A percentile compares a stretch with the other conserved stretches of the same genome.
These are phyloP conservation scores for Spathaspora girioi DNA, from an alignment of 805 yeast species.

Conservation along the genomic window DNA sequence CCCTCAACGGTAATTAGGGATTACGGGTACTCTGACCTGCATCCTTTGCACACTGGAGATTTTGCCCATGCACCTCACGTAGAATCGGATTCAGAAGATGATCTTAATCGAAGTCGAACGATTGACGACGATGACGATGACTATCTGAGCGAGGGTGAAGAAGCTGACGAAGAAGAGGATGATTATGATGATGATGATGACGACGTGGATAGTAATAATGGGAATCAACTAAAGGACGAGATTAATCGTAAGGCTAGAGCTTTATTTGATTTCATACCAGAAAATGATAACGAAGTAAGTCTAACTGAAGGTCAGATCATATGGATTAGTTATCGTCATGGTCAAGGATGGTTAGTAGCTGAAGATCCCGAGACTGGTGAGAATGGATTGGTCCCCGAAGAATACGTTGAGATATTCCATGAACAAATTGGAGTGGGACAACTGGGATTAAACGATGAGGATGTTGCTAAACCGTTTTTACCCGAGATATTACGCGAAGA, in stretches of 20 bases:
- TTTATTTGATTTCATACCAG: slow-evolving; percentile 84
- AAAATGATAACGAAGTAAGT: slow-evolving; percentile 87
- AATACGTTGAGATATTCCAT: slow-evolving; percentile 64
- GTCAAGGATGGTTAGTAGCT: slow-evolving; percentile 98
- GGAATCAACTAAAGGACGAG: slow-evolving; percentile 22
- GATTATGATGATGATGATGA: slow-evolving; percentile 1
- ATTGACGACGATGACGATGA: not conserved
- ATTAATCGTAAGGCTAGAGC: slow-evolving; percentile 70
- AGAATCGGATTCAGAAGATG: not conserved
- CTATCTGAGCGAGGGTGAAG: not conserved
- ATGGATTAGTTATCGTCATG: slow-evolving; percentile 86
- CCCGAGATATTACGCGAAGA: slow-evolving; percentile 27
- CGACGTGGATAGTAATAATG: slow-evolving; percentile 6
- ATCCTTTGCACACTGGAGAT: slow-evolving; percentile 68
- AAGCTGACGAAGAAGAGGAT: slow-evolving; percentile 3
- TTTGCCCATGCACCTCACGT: slow-evolving; percentile 3
- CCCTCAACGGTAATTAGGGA: slow-evolving; percentile 50
- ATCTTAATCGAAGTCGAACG: not conserved
- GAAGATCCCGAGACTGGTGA: slow-evolving; percentile 70
- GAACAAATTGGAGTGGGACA: slow-evolving; percentile 3
- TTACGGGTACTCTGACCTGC: slow-evolving; percentile 71
- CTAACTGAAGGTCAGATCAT: slow-evolving; percentile 77
- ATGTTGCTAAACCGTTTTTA: slow-evolving; percentile 46
- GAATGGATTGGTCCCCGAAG: slow-evolving; percentile 94
- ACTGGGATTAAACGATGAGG: slow-evolving; percentile 4